Conservation (phyloP, 352 stramenopile genomes). For the Aphanomyces invadans region DNA sequence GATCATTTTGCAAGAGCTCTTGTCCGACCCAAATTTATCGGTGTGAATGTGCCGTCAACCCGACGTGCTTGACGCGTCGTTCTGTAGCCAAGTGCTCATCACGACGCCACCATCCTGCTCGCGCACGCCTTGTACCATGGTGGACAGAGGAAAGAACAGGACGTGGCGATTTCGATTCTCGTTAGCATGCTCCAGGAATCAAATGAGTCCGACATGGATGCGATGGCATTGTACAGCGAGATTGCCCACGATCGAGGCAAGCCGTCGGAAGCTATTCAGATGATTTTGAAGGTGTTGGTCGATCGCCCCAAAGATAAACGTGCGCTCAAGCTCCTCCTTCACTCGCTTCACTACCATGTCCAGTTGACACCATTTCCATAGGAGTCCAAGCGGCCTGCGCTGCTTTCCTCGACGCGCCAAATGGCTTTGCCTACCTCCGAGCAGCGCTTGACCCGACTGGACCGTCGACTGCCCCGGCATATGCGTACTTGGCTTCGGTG, state of each 20-base stretch:
- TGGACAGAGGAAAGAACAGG: constrained; percentile 30
- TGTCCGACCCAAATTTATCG: neutral
- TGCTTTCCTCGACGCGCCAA: constrained; percentile 31
- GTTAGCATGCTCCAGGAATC: constrained; percentile 49
- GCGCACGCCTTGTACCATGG: constrained; percentile 41
- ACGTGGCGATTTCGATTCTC: constrained; percentile 47
- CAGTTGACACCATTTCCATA: too few relatives aligned
- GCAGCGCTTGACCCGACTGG: constrained; percentile 32
- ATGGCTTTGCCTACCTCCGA: constrained; percentile 41
- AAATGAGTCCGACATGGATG: constrained; percentile 44
- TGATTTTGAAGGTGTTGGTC: constrained; percentile 55
- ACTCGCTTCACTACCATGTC: neutral
- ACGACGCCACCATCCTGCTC: constrained; percentile 2
- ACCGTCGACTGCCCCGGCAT: constrained; percentile 45
- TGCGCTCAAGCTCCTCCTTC: neutral
- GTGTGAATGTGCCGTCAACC: neutral
- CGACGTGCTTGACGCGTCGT: constrained; percentile 27
- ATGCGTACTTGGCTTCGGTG: constrained; percentile 68
- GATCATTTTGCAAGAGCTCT: neutral
- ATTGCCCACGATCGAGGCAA: constrained; percentile 56
- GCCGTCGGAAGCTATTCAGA: constrained; percentile 53
- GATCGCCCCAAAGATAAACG: constrained; percentile 39
- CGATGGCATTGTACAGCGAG: constrained; percentile 48
- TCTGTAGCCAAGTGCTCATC: constrained; percentile 35
- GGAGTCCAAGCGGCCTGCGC: constrained; percentile 48